Base-by-base conservation (phyloP, 495 filamentous ascomycete genomes). In the Penicillium bovifimosum region DNA sequence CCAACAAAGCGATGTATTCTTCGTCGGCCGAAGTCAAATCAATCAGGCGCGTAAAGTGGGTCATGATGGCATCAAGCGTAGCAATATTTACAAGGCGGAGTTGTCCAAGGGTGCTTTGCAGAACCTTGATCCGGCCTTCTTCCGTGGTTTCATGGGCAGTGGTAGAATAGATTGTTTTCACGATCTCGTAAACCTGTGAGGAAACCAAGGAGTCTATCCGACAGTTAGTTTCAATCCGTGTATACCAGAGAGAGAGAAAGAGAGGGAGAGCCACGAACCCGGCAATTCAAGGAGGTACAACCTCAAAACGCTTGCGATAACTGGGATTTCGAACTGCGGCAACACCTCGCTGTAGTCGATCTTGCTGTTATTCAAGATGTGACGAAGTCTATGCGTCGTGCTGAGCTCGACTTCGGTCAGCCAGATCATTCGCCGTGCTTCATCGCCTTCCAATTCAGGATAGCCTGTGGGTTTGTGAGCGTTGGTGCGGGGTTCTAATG, bases 171-270 rank as follows among this genome's bases (percentile, higher is more conserved):
- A 97, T 95, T 1, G 89, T 96, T 67, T 96, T 90, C 60, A 99
- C 86, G 65, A 99, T 96, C 76, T 99, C 93, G 68, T 99, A 99
- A 54, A 96, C 90, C 65, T 96, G 91, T 20, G 90, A 96, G 42
- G 95, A 97, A 55, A 99, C 95, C 51, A 99, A 81, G 17, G 93
- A 96, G 68, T 99, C 93, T 88, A 58, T 13, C 10, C 9, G 17
- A 14, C 9, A n/a, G 35, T 62, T 39, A 64, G 45, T 26, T 18
- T 31, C 4, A 39, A 6, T 24, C 10, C 18, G 14, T 20, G 31
- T 58, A 63, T 39, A 17, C 27, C n/a, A 31, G 14, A 11, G 7
- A 45, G 31, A n/a, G n/a, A n/a, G n/a, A n/a, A n/a, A n/a, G n/a
- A n/a, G n/a, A n/a, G n/a, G n/a, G n/a, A 11, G 49, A 14, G 32